These are phyloP conservation scores for Blastomyces emzantsi DNA, from an alignment of 2,329 filamentous ascomycete species.

Conservation along the genomic window DNA sequence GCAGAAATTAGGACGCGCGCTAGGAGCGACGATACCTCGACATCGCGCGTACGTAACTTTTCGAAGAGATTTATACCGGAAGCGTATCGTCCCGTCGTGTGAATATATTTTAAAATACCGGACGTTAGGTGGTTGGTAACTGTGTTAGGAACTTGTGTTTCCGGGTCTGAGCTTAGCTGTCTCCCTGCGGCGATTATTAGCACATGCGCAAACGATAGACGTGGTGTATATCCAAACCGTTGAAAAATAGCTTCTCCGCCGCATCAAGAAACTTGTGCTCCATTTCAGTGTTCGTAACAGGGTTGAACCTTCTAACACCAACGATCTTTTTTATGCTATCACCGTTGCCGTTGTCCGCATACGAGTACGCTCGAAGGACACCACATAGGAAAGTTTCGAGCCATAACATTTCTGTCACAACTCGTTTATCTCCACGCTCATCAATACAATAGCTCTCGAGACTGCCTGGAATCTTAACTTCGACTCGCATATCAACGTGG, in stretches of 20 bases:
- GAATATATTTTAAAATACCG: constrained; percentile 89
- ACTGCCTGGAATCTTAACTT: constrained; percentile 91
- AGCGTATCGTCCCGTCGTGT: constrained; percentile 86
- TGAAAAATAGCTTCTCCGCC: constrained; percentile 90
- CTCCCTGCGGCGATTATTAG: constrained; percentile 53
- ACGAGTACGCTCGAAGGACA: constrained; percentile 87
- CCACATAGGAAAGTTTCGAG: constrained; percentile 96
- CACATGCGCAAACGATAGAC: neutral
- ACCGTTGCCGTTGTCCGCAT: constrained; percentile 89
- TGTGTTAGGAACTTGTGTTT: constrained; percentile 94
- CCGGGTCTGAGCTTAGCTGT: constrained; percentile 91
- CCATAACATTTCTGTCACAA: constrained; percentile 90
- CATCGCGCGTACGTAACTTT: constrained; percentile 81
- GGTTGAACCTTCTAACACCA: constrained; percentile 94
- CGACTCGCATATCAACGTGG: constrained; percentile 93
- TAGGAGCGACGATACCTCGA: constrained; percentile 87
- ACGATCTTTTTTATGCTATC: constrained; percentile 95
- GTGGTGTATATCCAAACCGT: constrained; percentile 47
- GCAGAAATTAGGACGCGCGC: constrained; percentile 88
- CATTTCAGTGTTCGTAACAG: constrained; percentile 94
- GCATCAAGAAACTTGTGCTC: constrained; percentile 94
- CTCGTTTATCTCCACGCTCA: constrained; percentile 88
- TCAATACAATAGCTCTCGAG: constrained; percentile 98
- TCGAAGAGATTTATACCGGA: constrained; percentile 98
- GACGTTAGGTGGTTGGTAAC: constrained; percentile 93